Conservation (phyloP, 2,329 filamentous ascomycete genomes). For the Triangularia setosa region DNA sequence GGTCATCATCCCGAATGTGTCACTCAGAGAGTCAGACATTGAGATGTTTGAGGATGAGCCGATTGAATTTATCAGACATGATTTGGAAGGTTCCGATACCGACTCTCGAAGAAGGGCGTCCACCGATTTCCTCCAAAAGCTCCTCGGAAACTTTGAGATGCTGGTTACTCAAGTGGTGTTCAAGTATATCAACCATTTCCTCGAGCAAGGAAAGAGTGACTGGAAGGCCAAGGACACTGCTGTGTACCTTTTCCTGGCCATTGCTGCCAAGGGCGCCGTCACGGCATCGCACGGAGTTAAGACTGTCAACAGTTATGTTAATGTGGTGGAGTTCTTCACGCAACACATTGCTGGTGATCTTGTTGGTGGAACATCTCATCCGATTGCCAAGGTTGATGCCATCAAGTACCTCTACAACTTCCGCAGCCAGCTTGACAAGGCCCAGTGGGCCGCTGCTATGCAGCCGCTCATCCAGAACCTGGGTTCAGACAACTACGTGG, state of each 20-base stretch:
- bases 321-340: slow-evolving; percentile 93
- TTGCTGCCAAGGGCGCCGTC: slow-evolving; percentile 85
- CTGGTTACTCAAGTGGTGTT: slow-evolving; percentile 84
- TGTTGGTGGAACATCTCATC: slow-evolving; percentile 65
- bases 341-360: slow-evolving; percentile 88
- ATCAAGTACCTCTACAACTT: slow-evolving; percentile 98
- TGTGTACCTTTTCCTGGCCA: slow-evolving; percentile 92
- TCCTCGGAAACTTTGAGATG: slow-evolving; percentile 83
- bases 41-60: slow-evolving; percentile 98
- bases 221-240: slow-evolving; percentile 99
- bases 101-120: slow-evolving; percentile 89
- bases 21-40: slow-evolving; percentile 85
- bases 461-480: slow-evolving; percentile 88
- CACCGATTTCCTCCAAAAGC: slow-evolving; percentile 86
- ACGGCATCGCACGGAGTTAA: slow-evolving; percentile 88
- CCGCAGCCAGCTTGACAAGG: slow-evolving; percentile 86
- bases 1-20: slow-evolving; percentile 90
- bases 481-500: slow-evolving; percentile 85
- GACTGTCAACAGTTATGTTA: slow-evolving; percentile 79
- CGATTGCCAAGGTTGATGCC: slow-evolving; percentile 92
- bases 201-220: slow-evolving; percentile 74
- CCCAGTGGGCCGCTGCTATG: slow-evolving; percentile 88
- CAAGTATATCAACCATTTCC: slow-evolving; percentile 81
- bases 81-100: slow-evolving; percentile 92
- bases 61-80: slow-evolving; percentile 94